Evolutionary conservation across 2,329 filamentous ascomycete species (phyloP).

Genomic region (Microsporum ferrugineum): DNA sequence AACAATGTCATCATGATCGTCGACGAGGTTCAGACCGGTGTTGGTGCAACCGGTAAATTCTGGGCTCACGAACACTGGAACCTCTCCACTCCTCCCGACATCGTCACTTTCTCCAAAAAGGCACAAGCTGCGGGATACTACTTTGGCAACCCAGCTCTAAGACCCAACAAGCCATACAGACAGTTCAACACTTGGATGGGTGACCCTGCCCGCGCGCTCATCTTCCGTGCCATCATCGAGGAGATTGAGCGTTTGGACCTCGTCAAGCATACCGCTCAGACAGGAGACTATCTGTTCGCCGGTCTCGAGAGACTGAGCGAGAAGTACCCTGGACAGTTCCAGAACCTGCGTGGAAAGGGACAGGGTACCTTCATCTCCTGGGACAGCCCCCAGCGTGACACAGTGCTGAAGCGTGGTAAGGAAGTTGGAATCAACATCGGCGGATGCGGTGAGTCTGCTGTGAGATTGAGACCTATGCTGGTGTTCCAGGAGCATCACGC

Average conservation of each 20-base stretch:
- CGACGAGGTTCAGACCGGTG: constrained; percentile 87
- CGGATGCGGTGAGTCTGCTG: constrained; percentile 62
- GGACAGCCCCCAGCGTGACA: constrained; percentile 69
- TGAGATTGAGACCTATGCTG: constrained; percentile 78
- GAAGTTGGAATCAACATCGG: constrained; percentile 74
- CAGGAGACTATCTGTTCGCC: constrained; percentile 66
- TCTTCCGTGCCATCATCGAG: constrained; percentile 76
- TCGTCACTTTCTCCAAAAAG: constrained; percentile 94
- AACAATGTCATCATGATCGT: constrained; percentile 70
- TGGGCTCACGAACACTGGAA: constrained; percentile 97
- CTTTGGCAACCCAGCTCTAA: constrained; percentile 65
- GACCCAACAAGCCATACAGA: constrained; percentile 85
- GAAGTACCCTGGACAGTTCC: constrained; percentile 64
- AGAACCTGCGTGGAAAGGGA: constrained; percentile 75
- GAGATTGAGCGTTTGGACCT: constrained; percentile 67
- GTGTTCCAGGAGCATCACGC: constrained; percentile 87
- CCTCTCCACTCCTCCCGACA: constrained; percentile 67
- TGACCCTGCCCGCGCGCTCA: constrained; percentile 69
- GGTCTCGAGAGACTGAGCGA: constrained; percentile 56
- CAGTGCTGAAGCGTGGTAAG: constrained; percentile 71
- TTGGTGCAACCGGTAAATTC: constrained; percentile 87
- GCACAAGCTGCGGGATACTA: constrained; percentile 90
- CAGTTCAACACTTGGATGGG: constrained; percentile 99
- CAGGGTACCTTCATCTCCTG: constrained; percentile 90
- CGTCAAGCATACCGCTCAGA: constrained; percentile 65